A percentile compares a stretch with the other conserved stretches of the same genome.
phyloP scores from a whole-genome alignment of 2,329 filamentous ascomycete genomes.

The Colletotrichum ledebouriae region DNA sequence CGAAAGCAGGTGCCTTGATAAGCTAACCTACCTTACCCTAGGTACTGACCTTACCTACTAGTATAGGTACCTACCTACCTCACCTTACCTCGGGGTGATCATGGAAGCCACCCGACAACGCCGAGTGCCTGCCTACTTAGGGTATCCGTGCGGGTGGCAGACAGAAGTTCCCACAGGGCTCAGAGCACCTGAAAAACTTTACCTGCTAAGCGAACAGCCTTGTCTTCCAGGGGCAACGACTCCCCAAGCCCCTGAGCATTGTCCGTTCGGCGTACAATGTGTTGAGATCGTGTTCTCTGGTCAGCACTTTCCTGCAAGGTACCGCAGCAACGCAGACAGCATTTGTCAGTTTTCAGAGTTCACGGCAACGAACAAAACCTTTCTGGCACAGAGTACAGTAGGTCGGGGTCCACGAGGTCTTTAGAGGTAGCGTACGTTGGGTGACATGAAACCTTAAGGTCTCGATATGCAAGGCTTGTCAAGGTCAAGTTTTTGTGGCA shows the following conservation, averaged over 20 bases:
- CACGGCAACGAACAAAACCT: background rate
- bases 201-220: background rate
- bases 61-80: too few relatives aligned
- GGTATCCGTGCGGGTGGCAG: too few relatives aligned
- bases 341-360: slow-evolving; percentile 11
- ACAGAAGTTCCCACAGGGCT: too few relatives aligned
- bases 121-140: too few relatives aligned
- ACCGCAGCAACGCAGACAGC: too few relatives aligned
- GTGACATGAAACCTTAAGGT: slow-evolving; percentile 38
- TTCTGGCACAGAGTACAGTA: background rate
- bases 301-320: slow-evolving; percentile 12
- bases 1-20: too few relatives aligned
- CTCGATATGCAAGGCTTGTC: slow-evolving; percentile 17
- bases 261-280: slow-evolving; percentile 1
- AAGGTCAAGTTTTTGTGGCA: slow-evolving; percentile 5
- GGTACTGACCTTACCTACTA: too few relatives aligned
- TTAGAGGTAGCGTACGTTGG: background rate
- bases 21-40: too few relatives aligned
- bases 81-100: too few relatives aligned
- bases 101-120: too few relatives aligned
- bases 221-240: slow-evolving; percentile 15
- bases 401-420: background rate
- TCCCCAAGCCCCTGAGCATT: slow-evolving; percentile 22
- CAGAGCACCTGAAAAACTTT: background rate
- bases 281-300: background rate